A percentile compares a stretch with the other conserved stretches of the same genome.
These are phyloP conservation scores for Solanum gracilifrons DNA, from an alignment of 257 asterid species.

Conservation along the genomic window DNA sequence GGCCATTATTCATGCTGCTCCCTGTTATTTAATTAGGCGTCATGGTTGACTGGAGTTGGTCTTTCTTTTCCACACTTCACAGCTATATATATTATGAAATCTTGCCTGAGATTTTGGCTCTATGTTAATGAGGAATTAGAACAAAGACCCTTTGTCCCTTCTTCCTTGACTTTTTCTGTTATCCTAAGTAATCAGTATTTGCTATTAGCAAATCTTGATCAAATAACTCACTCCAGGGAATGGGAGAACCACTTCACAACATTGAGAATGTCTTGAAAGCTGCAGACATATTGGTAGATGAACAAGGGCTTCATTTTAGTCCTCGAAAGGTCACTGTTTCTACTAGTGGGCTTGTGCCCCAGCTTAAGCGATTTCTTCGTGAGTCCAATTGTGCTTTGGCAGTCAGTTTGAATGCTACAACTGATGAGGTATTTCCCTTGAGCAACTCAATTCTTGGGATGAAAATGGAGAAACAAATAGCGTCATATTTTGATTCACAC, in stretches of 20 bases:
- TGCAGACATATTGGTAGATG: conserved; percentile 81
- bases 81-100: background rate
- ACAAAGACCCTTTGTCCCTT: background rate
- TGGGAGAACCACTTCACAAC: conserved; percentile 99
- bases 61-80: background rate
- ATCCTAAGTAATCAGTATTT: background rate
- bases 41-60: background rate
- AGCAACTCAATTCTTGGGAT: background rate
- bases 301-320: conserved; percentile 94
- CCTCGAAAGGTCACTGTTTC: conserved; percentile 94
- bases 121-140: background rate
- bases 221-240: conserved; percentile 40
- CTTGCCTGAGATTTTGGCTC: background rate
- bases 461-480: background rate
- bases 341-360: conserved; percentile 95
- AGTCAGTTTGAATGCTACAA: conserved; percentile 95
- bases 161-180: background rate
- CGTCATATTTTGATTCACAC: background rate
- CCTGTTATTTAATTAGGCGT: background rate
- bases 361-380: conserved; percentile 64
- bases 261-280: conserved; percentile 81
- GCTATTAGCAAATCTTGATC: background rate
- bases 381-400: conserved; percentile 90
- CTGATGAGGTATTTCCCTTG: conserved; percentile 62
- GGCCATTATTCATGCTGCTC: background rate